Evolutionary conservation across 495 filamentous ascomycete genomes (phyloP), one percentile per base, ranked within the genome.

Genomic region (Neurospora hispaniola): DNA sequence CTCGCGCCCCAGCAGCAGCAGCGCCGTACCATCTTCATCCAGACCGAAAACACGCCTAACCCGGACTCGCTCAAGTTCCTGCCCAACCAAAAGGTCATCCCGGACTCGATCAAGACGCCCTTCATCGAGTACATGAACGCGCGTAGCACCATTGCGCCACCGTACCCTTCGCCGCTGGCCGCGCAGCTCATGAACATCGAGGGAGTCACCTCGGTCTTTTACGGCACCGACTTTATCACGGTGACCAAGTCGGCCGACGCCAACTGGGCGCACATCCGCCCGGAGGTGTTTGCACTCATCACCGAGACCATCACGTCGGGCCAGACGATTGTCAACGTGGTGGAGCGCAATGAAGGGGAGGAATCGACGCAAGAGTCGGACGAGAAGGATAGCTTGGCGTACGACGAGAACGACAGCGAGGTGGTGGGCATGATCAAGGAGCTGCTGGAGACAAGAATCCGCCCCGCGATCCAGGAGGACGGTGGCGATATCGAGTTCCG

Each of bases 361-460:
- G 72, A 41, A 18, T 78, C 44, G 0, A 73, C 39, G 3, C 78
- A 84, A 70, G 80, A 81, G 69, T 74, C 78, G 14, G 78, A 69
- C 39, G 84, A 88, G 31, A 85, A 88, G 75, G 92, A 96, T 77
- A 93, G 89, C 62, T 84, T 97, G 40, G 84, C 84, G 54, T 97
- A 91, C 78, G 88, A 94, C 75, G 93, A 95, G 77, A 90, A 94
- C 69, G 96, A 99, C 77, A 91, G 90, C 74, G 96, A 99, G 81
- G 93, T 97, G 11, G 90, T 98, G 39, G 90, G 92, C 71, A 98
- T 98, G 96, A 97, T 99, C 81, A 97, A 98, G 82, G 96, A 99
- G 83, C 83, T 99, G n/a, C 83, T 99, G 70, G 96, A 99, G 82
- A 99, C 96, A 27, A 84, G 96, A 70, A 97, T 99, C 77, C 85